These are phyloP conservation scores for Plenodomus biglobosus DNA, from an alignment of 2,329 filamentous ascomycete species.

Conservation along the genomic window DNA sequence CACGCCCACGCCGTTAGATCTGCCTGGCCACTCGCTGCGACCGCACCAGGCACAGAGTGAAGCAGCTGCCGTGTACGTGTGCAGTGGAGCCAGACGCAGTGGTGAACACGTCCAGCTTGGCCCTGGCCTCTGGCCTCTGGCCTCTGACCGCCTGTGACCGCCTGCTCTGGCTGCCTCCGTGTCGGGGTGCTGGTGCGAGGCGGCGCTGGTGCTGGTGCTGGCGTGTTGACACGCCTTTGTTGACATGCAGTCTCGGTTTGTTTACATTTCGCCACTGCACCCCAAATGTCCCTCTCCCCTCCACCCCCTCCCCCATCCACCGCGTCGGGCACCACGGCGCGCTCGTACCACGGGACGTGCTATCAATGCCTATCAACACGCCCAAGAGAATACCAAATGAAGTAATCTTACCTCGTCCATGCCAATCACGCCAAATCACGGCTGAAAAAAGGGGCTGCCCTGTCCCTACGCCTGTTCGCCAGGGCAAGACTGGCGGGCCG, in stretches of 20 bases:
- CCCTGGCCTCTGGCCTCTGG: no score
- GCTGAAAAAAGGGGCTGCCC: constrained; percentile 17
- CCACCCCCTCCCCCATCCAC: constrained; percentile 10
- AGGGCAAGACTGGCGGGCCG: constrained; percentile 18
- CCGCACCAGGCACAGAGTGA: constrained; percentile 13
- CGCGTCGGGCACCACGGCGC: constrained; percentile 9
- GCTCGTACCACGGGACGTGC: constrained; percentile 12
- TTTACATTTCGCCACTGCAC: constrained; percentile 5
- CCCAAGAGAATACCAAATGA: constrained; percentile 15
- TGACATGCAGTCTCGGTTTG: constrained; percentile 8
- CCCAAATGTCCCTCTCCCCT: constrained; percentile 3
- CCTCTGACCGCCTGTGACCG: background rate
- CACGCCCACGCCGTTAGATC: background rate
- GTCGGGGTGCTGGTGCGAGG: constrained; percentile 9
- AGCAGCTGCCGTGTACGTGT: constrained; percentile 11
- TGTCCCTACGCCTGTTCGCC: constrained; percentile 14
- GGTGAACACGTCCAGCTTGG: constrained; percentile 1
- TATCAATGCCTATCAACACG: constrained; percentile 10
- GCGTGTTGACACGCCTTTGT: constrained; percentile 8
- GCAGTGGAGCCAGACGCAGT: background rate
- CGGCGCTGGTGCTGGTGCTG: background rate
- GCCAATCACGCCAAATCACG: constrained; percentile 7
- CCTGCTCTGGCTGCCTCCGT: no score
- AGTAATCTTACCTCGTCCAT: constrained; percentile 26
- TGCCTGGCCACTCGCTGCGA: constrained; percentile 9